Evolutionary conservation across 2,329 filamentous ascomycete species (phyloP).

Genomic region (Talaromyces sp.): DNA sequence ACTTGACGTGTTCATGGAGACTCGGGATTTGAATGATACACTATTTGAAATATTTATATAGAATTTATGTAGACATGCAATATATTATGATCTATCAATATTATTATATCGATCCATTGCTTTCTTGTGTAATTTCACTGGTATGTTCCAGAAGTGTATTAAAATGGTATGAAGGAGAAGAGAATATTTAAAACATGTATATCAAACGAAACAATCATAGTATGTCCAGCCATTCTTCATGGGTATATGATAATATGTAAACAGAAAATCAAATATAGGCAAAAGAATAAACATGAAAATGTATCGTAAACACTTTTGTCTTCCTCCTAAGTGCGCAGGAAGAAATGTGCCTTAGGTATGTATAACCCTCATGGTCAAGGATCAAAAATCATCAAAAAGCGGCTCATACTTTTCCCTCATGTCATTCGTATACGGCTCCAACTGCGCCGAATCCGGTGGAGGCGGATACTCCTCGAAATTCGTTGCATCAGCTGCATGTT

Average conservation of each 20-base stretch:
- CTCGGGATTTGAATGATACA: not conserved
- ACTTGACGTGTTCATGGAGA: conserved; percentile 2
- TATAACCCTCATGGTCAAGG: not conserved
- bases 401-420: conserved; percentile 59
- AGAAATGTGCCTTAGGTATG: not conserved
- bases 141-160: not conserved
- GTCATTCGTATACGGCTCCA: conserved; percentile 57
- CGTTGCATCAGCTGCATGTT: conserved; percentile 58
- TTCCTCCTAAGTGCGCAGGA: not conserved
- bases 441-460: conserved; percentile 50
- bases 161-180: not conserved
- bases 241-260: conserved; percentile 8
- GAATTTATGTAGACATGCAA: not conserved
- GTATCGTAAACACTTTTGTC: not conserved
- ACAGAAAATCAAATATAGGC: not conserved
- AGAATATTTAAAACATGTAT: not conserved
- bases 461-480: conserved; percentile 66
- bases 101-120: not conserved
- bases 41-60: not conserved
- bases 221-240: conserved; percentile 10
- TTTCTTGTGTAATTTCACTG: not conserved
- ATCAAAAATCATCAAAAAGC: conserved; percentile 60
- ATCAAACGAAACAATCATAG: conserved; percentile 2
- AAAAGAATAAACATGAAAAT: not conserved
- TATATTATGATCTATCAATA: not conserved